Evolutionary conservation across 495 filamentous ascomycete genomes (phyloP), one percentile per base, ranked within the genome.

Genomic region (Massariosphaeria phaeospora): DNA sequence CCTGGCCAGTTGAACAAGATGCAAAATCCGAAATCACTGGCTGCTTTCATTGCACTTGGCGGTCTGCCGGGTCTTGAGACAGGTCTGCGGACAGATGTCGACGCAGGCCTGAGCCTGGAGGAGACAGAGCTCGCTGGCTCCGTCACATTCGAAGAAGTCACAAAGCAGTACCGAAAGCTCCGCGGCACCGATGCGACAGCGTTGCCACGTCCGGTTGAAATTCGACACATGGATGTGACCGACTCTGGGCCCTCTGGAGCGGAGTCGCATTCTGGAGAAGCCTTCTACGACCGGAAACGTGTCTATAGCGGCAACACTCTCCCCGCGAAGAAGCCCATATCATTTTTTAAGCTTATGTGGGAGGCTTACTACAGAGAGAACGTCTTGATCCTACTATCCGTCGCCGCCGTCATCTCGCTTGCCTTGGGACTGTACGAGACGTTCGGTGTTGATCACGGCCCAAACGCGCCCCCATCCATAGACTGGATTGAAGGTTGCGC

Each of bases 1-100:
- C 88, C 86, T 0, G 88, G 89, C 0, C 88, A 93, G 40, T 63
- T 95, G 61, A 82, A 78, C 48, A 94, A 90, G 65, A 66, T 94
- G n/a, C 68, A 86, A 30, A 89, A 89, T 52, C 89, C 89, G 0
- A 95, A 95, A 71, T 90, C 76, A 52, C 73, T 89, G 38, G 73
- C 76, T 40, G 89, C 86, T 0, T 87, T 94, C 52, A 79, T 81
- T 54, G 87, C 88, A 0, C 63, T 95, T 27, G 90, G 90, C 36
- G 90, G 90, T 18, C 62, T 94, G 18, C 65, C 68, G 12, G 90
- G 90, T 18, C 68, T 96, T 20, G 84, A 89, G 62, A 85, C 81
- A 52, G 89, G 89, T 0, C 66, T 96, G 31, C 78, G 84, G 48
- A 87, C 89, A 2, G 74, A 91, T 68, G 56, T 80, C 20, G 71